Percentiles rank a stretch among this genome's conserved stretches.
phyloP scores from a whole-genome alignment of 192 early-diverging fungal species.

The Coemansia sp. region DNA sequence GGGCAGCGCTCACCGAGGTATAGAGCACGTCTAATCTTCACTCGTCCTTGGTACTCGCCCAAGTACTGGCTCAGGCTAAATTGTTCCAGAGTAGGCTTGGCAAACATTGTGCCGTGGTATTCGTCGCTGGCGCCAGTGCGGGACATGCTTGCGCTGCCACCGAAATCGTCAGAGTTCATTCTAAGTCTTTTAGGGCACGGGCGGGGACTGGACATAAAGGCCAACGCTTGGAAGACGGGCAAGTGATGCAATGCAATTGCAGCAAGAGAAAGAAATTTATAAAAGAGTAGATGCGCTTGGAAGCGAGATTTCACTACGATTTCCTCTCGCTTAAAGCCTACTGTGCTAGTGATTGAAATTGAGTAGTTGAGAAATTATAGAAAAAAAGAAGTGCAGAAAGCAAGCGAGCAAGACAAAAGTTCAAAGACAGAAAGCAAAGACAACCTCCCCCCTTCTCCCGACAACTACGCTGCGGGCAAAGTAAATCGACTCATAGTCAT shows the following conservation, averaged over 20 bases:
- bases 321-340: not conserved
- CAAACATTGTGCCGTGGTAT: conserved; percentile 10
- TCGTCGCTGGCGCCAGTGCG: conserved; percentile 5
- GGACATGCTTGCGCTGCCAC: conserved; percentile 1
- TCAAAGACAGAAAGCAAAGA: not conserved
- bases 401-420: not conserved
- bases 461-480: not conserved
- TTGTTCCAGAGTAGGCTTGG: conserved; percentile 25
- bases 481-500: not conserved
- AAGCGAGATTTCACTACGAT: not conserved
- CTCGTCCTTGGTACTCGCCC: conserved; percentile 29
- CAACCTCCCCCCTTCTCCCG: not conserved
- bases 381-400: not conserved
- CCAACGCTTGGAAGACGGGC: not conserved
- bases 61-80: conserved; percentile 35
- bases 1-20: conserved; percentile 31
- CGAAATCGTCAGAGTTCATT: conserved; percentile 21
- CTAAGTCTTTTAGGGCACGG: conserved; percentile 17
- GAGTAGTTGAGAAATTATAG: not conserved
- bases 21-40: conserved; percentile 33
- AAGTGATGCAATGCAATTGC: not conserved
- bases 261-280: not conserved
- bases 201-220: conserved; percentile 22
- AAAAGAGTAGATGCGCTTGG: not conserved
- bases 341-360: not conserved